Conservation (phyloP, 1,139 yeast species). For the Zygoascus sp. region DNA sequence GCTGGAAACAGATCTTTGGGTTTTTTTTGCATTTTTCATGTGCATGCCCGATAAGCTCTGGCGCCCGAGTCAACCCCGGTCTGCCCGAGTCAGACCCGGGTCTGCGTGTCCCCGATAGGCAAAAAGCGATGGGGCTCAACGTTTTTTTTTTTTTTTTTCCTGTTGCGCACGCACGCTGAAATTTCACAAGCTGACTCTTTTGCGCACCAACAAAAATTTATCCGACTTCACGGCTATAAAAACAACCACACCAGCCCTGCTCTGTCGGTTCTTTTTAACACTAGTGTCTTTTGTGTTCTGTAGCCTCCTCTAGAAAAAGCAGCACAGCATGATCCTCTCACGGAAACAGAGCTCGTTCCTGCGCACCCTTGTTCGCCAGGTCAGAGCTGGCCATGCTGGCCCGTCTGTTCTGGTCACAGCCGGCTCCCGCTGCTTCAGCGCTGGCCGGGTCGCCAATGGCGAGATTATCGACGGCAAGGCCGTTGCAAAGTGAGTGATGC, state of each 20-base stretch:
- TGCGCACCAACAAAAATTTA: not conserved
- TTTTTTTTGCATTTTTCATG: no score
- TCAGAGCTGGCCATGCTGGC: not conserved
- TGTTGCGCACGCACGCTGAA: not conserved
- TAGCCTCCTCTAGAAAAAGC: no score
- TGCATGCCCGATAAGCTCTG: no score
- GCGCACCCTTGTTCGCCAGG: not conserved
- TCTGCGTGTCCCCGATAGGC: conserved; percentile 1
- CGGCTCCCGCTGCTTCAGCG: conserved; percentile 13
- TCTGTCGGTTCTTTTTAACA: no score
- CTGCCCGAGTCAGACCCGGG: not conserved
- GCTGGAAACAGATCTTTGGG: no score
- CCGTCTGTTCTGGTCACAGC: not conserved
- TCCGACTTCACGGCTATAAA: not conserved
- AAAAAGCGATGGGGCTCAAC: not conserved
- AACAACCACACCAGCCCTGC: not conserved
- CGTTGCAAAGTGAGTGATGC: conserved; percentile 46
- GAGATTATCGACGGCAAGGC: conserved; percentile 65
- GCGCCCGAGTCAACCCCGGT: conserved; percentile 1
- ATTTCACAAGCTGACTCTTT: not conserved
- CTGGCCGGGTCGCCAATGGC: conserved; percentile 23
- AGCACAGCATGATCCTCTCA: conserved; percentile 2
- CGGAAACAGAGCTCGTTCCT: not conserved
- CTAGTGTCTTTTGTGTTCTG: no score
- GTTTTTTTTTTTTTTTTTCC: not conserved